Base-by-base conservation (phyloP, 495 filamentous ascomycete species). In the Tuber indicum region DNA sequence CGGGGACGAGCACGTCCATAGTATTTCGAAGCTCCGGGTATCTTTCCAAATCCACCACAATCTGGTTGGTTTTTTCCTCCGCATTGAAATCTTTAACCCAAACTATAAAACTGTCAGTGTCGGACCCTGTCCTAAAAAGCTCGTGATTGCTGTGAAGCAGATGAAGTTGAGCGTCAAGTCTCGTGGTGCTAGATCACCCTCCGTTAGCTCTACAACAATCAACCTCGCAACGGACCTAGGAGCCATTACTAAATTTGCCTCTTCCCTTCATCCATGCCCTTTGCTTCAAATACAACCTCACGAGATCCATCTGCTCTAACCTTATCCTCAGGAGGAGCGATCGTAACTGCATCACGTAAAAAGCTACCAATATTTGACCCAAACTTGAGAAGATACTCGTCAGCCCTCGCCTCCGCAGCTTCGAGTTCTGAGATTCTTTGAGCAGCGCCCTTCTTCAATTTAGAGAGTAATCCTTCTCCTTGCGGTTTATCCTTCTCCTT, bases 1-100 rank as follows among this genome's bases (percentile, higher is more conserved):
- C 94, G 26, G 96, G 96, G 36, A 98, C 96, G 73, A 97, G 87
- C 86, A 92, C 94, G 88, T 97, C 96, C 96, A 98, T 98, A 7
- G 94, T 94, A 62, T 88, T 84, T 76, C 96, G 88, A 77, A 99
- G 87, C 85, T 98, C 96, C 39, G 91, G 90, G 81, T 97, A 97
- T 79, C 92, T 93, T 76, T 94, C 91, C 75, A 99, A 82, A 84
- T 98, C 94, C 71, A 87, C 87, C 73, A 90, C 89, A 76, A 99
- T 96, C 73, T 91, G 91, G 71, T 92, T 92, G 21, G 96, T 98
- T 88, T 96, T 93, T 76, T 86, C 88, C 78, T 93, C 89, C 26
- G 74, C 82, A 12, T 76, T 74, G 84, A 98, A 98, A 1, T 87
- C 87, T 77, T 91, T 87, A 74, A 88, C 88, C 90, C 94, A 98